Evolutionary conservation across 768 basidiomycete genomes (phyloP), one percentile per base, ranked within the genome.

Genomic region (Kwoniella mangroviensis): DNA sequence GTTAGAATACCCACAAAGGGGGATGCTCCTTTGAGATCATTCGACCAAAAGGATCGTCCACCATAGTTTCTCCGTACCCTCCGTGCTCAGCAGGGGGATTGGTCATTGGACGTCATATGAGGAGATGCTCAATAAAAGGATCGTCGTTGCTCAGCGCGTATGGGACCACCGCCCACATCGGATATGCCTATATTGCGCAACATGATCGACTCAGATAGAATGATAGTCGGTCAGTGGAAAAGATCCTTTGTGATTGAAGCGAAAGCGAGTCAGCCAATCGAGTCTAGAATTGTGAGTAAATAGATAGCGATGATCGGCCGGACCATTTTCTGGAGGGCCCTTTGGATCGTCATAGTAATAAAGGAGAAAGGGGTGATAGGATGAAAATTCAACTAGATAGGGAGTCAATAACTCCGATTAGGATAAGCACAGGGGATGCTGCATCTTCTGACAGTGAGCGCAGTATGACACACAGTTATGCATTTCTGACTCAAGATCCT

Each of bases 71-170:
- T 26, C 58, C 41, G 34, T 60, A 22, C 42, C 21, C 58, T 26
- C 58, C 41, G 34, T 60, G 22, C 58, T 60, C 41, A 4, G 42
- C 41, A 60, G 42, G 58, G 21, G 58, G 58, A 43, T 60, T 40
- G 24, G 17, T 24, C 9, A 28, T 19, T 49, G 12, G 15, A 58
- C 56, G 56, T 58, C 34, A 58, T 40, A 41, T n/a, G 41, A 42
- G 58, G 58, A 60, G 58, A 60, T 17, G 22, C n/a, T 7, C 41
- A 9, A 60, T 60, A 26, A 60, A 58, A 60, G 58, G 58, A 45
- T 41, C 4, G 21, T 54, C 53, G 3, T 21, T 11, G 34, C 13
- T 40, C 34, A 60, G 15, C n/a, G 1, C 19, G 17, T 60, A 41
- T 19, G 13, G 58, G 11, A 26, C 42, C n/a, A 43, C 58, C 58